Evolutionary conservation across 371 early-diverging fungal species (phyloP).

Genomic region (Apophysomyces variabilis): DNA sequence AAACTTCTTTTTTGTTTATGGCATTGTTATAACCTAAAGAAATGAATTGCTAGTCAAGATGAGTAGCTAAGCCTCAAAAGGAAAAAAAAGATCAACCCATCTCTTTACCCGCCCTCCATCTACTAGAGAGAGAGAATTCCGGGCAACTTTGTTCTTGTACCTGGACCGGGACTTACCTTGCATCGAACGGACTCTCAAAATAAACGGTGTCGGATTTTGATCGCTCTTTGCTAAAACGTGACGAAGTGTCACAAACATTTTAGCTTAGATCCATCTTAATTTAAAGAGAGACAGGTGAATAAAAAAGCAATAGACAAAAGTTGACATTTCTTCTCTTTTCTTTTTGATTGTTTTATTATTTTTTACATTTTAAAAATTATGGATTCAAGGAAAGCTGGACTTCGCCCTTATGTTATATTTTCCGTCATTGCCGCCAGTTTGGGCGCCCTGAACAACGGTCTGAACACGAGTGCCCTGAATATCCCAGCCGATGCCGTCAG

Average conservation of each 20-base stretch:
- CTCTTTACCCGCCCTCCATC: too few relatives aligned
- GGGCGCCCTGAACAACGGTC: conserved; percentile 30
- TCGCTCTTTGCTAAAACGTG: conserved; percentile 5
- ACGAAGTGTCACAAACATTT: conserved; percentile 6
- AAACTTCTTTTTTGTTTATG: neutral
- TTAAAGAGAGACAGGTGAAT: conserved; percentile 8
- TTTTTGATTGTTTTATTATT: conserved; percentile 7
- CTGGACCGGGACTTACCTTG: neutral
- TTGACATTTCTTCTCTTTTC: conserved; percentile 5
- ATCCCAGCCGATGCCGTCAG: conserved; percentile 23
- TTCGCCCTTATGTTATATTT: conserved; percentile 23
- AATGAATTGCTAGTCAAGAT: too few relatives aligned
- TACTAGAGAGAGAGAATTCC: neutral
- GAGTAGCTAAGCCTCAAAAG: too few relatives aligned
- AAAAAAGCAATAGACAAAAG: neutral
- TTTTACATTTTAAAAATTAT: neutral
- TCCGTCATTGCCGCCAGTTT: conserved; percentile 27
- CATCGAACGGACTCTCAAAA: conserved; percentile 8
- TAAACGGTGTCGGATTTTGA: neutral
- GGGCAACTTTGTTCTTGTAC: neutral
- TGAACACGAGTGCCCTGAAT: conserved; percentile 27
- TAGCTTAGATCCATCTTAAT: conserved; percentile 13
- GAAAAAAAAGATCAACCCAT: too few relatives aligned
- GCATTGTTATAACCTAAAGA: too few relatives aligned
- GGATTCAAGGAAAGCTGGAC: conserved; percentile 19